These are phyloP conservation scores for Guyanaporus albipodus DNA, from an alignment of 768 basidiomycete species.

Conservation along the genomic window DNA sequence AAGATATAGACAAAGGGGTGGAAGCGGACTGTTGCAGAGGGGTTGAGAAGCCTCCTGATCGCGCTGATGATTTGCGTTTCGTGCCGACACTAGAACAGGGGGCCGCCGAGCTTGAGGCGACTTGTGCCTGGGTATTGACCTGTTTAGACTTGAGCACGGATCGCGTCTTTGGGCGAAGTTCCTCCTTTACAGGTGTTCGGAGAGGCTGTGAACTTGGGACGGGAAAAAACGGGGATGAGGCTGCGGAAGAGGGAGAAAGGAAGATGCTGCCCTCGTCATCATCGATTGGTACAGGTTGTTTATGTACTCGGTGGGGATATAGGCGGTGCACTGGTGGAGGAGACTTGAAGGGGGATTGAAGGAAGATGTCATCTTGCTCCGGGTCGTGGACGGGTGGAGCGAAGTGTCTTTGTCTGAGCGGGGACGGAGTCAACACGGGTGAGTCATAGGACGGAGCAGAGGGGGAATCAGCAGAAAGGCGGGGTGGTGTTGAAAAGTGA, in stretches of 20 bases:
- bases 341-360: slow-evolving; percentile 49
- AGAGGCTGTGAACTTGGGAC: slow-evolving; percentile 46
- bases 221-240: slow-evolving; percentile 41
- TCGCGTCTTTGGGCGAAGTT: slow-evolving; percentile 38
- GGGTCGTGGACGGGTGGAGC: slow-evolving; percentile 27
- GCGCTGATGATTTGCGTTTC: slow-evolving; percentile 57
- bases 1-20: slow-evolving; percentile 38
- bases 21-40: slow-evolving; percentile 49
- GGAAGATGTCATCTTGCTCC: slow-evolving; percentile 50
- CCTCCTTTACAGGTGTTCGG: slow-evolving; percentile 58
- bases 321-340: slow-evolving; percentile 42
- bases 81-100: slow-evolving; percentile 46
- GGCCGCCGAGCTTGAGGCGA: slow-evolving; percentile 8
- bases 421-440: slow-evolving; percentile 64
- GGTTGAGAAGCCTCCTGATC: slow-evolving; percentile 48
- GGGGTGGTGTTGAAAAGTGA: slow-evolving; percentile 34
- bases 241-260: slow-evolving; percentile 43
- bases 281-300: slow-evolving; percentile 32
- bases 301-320: slow-evolving; percentile 41
- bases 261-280: slow-evolving; percentile 60
- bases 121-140: slow-evolving; percentile 22
- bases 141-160: slow-evolving; percentile 37
- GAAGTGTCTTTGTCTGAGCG: slow-evolving; percentile 45
- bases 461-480: slow-evolving; percentile 18
- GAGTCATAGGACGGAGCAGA: slow-evolving; percentile 42